Evolutionary conservation across 495 filamentous ascomycete species (phyloP).

Genomic region (Podospora tetraspora): DNA sequence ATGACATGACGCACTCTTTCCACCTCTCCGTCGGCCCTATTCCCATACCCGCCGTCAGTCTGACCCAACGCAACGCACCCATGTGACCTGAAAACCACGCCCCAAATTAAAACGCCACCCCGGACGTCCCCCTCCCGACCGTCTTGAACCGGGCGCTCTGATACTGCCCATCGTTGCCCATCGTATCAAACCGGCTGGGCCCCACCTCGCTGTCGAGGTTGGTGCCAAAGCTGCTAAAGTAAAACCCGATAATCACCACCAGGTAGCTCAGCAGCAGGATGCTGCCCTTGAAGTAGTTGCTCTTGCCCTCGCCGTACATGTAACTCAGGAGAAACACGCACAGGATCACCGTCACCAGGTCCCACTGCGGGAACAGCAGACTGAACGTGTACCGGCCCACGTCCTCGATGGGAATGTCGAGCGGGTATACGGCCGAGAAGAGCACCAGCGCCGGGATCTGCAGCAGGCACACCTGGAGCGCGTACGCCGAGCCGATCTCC

Average conservation of each 20-base stretch:
- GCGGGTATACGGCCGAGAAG: constrained; percentile 63
- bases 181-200: constrained; percentile 64
- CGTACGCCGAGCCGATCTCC: constrained; percentile 98
- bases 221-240: constrained; percentile 72
- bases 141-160: constrained; percentile 48
- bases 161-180: constrained; percentile 48
- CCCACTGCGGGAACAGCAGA: constrained; percentile 97
- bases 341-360: constrained; percentile 95
- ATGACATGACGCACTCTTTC: neutral
- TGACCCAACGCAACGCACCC: neutral
- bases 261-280: constrained; percentile 91
- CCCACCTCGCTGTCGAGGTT: constrained; percentile 51
- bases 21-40: neutral
- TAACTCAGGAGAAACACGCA: constrained; percentile 97
- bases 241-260: constrained; percentile 88
- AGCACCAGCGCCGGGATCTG: constrained; percentile 92
- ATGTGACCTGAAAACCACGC: neutral
- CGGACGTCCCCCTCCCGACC: constrained; percentile 34
- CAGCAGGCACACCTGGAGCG: constrained; percentile 93
- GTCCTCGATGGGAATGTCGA: constrained; percentile 41
- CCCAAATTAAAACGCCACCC: constrained; percentile 29
- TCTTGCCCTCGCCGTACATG: constrained; percentile 98
- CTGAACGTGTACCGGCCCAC: constrained; percentile 77
- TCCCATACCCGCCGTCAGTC: neutral
- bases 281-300: constrained; percentile 88